These are phyloP conservation scores for Penicillium capsulatum DNA, from an alignment of 2,329 filamentous ascomycete species.

Conservation along the genomic window DNA sequence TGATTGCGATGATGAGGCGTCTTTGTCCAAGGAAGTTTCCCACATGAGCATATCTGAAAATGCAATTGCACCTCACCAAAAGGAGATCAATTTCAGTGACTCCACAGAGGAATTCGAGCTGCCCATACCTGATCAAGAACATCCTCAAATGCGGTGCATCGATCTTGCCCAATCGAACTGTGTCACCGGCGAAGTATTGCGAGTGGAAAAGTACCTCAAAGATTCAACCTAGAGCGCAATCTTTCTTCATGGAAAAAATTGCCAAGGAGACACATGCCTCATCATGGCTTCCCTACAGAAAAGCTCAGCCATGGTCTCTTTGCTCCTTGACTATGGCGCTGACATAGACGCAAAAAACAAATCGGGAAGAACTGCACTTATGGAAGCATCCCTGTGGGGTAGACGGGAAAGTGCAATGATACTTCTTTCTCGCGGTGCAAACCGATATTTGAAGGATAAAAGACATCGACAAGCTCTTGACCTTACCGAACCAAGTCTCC, in stretches of 20 bases:
- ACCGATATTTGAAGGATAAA: constrained; percentile 4
- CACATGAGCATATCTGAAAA: neutral
- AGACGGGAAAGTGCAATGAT: constrained; percentile 8
- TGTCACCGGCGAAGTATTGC: neutral
- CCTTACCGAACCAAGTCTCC: constrained; percentile 2
- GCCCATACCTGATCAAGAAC: neutral
- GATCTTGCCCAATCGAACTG: too few species aligned
- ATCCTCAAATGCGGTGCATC: neutral
- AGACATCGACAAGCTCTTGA: constrained; percentile 6
- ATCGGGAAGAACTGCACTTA: constrained; percentile 6
- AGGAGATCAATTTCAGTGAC: neutral
- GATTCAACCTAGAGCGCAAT: neutral
- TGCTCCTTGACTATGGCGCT: constrained; percentile 7
- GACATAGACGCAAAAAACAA: constrained; percentile 7
- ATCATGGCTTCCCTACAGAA: constrained; percentile 5
- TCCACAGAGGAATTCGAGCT: neutral
- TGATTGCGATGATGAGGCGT: neutral
- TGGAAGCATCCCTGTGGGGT: constrained; percentile 10
- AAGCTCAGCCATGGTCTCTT: constrained; percentile 5
- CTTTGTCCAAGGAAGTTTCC: neutral
- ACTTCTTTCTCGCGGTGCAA: constrained; percentile 7
- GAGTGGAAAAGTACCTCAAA: neutral
- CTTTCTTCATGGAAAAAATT: neutral
- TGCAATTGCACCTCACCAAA: neutral
- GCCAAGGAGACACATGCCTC: constrained; percentile 6